Evolutionary conservation across 2,329 filamentous ascomycete species (phyloP), one percentile per base, ranked within the genome.

Genomic region (Fusarium palustre): DNA sequence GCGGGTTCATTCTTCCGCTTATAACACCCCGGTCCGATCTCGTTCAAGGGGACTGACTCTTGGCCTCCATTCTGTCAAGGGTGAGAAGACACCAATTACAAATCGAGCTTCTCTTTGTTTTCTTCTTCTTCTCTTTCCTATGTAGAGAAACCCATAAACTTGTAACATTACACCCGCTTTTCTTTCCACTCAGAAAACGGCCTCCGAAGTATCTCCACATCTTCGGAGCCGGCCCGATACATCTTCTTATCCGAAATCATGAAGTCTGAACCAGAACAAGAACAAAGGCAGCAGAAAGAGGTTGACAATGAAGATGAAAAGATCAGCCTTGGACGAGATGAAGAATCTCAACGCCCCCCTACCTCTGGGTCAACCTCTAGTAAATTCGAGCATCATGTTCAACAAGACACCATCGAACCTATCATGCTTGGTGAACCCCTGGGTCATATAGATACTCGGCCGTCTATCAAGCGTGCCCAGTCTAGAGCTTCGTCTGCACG

Each of bases 401-500:
- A 60, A 46, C 49, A 56, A 43, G 67, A 69, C 36, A 58, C 28
- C 33, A 68, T 71, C 48, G 71, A 71, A 22, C 69, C 69, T 16
- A 64, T 73, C 49, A 64, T 60, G 15, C 46, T 71, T 18, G 72
- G 69, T n/a, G 72, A 75, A 31, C 61, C 63, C 11, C 31, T 73
- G 12, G 73, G 73, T 16, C 65, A 73, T 25, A 69, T 74, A 55
- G 67, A 72, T 31, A 69, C 72, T 25, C 60, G 65, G 18, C 55
- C 47, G 43, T 74, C 72, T 13, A 30, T 47, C 30, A 71, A 55
- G 34, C 69, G 58, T 45, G 70, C 65, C 12, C 63, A 64, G 48
- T 81, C 81, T 15, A 79, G 77, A 31, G 74, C 78, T 16, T 82
- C 83, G 0, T 83, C 81, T 9, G 70, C 76, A 10, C 77, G 78